Evolutionary conservation across 2,329 filamentous ascomycete genomes (phyloP), one percentile per base, ranked within the genome.

Genomic region (Stenocarpella maydis): DNA sequence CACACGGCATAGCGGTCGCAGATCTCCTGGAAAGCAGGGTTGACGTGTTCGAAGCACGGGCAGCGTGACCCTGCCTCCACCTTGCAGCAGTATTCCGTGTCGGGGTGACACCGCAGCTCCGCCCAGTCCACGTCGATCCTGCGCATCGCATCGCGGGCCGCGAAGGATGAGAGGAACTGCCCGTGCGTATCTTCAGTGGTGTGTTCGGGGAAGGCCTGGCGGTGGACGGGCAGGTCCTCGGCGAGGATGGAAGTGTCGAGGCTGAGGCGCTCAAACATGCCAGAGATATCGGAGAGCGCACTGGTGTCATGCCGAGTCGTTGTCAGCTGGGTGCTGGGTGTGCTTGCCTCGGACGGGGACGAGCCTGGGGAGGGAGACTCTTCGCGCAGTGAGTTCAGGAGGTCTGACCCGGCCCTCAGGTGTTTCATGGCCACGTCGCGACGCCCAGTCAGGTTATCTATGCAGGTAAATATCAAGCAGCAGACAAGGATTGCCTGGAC

Each of bases 401-500:
- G 39, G 17, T 60, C 37, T 17, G 39, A 17, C 19, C 55, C 55
- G 19, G 55, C 37, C 9, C 39, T 21, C 17, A 60, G 24, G 21
- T 60, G 55, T 45, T 24, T 41, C 15, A 60, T 28, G 17, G 55
- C 55, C 24, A 60, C 39, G 17, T 0, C 17, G 14, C 28, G 24
- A 5, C 55, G 55, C 37, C 39, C 39, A 14, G 43, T 60, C 17
- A 60, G 3, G 2, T 60, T 60, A 17, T 60, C 55, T 60, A 60
- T 60, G 24, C 55, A 60, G 55, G 43, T 39, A 60, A 60, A 60
- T 9, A 60, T 45, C 24, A 60, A 21, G 24, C 55, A 60, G 55
- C 55, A 60, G 17, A 60, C 45, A 17, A 60, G 55, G 10, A 60
- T 60, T 1, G 39, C 39, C 19, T 60, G 55, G 39, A 60, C 24